Evolutionary conservation across 2,329 filamentous ascomycete genomes (phyloP).

Genomic region (Fusarium poae): DNA sequence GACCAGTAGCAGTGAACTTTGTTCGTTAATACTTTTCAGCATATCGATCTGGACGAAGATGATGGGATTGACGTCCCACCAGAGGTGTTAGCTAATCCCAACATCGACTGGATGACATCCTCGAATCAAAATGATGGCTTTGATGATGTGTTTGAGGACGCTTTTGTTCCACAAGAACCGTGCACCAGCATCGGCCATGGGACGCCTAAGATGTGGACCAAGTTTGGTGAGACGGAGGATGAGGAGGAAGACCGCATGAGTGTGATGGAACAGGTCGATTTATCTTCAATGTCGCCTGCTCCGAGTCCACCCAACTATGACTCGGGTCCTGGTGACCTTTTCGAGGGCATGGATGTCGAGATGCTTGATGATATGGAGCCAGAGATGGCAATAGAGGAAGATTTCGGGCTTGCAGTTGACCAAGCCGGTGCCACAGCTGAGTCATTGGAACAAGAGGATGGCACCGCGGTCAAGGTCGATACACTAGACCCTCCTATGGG

Average conservation of each 20-base stretch:
- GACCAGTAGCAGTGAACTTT: background rate
- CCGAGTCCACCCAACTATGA: slow-evolving; percentile 8
- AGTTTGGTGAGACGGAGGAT: slow-evolving; percentile 30
- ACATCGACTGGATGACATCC: slow-evolving; percentile 7
- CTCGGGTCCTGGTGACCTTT: slow-evolving; percentile 11
- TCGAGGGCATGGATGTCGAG: slow-evolving; percentile 17
- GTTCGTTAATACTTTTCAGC: slow-evolving; percentile 10
- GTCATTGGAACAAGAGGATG: slow-evolving; percentile 7
- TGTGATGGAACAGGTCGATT: slow-evolving; percentile 11
- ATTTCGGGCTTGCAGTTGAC: background rate
- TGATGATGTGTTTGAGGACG: slow-evolving; percentile 21
- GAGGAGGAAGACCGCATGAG: slow-evolving; percentile 25
- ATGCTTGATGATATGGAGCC: slow-evolving; percentile 13
- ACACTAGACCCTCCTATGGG: background rate
- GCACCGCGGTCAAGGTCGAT: background rate
- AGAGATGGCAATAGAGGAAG: background rate
- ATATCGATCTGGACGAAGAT: slow-evolving; percentile 23
- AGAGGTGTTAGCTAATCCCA: slow-evolving; percentile 11
- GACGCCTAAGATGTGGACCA: slow-evolving; percentile 34
- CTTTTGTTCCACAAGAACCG: slow-evolving; percentile 20
- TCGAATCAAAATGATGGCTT: slow-evolving; percentile 9
- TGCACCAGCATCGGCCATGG: background rate
- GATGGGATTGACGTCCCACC: slow-evolving; percentile 9
- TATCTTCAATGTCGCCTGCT: slow-evolving; percentile 19
- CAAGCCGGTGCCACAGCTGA: slow-evolving; percentile 12